Percentiles rank a stretch among this genome's conserved stretches.
Evolutionary conservation across 441 rosid species (phyloP).

Genomic region (Erodium chrysanthum): DNA sequence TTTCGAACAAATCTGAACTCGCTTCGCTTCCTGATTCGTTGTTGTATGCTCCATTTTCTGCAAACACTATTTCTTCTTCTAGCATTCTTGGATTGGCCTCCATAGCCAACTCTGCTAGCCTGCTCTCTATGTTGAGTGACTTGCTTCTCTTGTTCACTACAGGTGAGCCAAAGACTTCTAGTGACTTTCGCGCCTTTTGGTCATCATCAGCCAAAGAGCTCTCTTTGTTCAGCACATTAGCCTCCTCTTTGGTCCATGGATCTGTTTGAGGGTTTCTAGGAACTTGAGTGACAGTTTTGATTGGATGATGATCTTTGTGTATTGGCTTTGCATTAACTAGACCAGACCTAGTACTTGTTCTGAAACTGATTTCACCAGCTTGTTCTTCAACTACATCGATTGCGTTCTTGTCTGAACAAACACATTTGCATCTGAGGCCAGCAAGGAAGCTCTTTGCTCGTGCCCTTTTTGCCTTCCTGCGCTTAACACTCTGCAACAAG

Average conservation of each 20-base stretch:
- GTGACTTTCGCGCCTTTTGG: slow-evolving; percentile 32
- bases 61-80: slow-evolving; percentile 22
- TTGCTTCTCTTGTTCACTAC: slow-evolving; percentile 28
- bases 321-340: too few species aligned
- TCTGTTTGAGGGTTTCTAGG: too few species aligned
- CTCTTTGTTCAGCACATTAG: too few species aligned
- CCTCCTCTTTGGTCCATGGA: too few species aligned
- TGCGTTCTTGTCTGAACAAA: slow-evolving; percentile 48
- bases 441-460: slow-evolving; percentile 40
- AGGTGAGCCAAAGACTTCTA: slow-evolving; percentile 57
- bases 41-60: slow-evolving; percentile 11
- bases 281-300: slow-evolving; percentile 5
- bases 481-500: slow-evolving; percentile 31
- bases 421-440: slow-evolving; percentile 51
- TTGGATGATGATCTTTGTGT: slow-evolving; percentile 6
- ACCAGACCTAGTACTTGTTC: slow-evolving; percentile 19
- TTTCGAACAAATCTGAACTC: slow-evolving; percentile 84
- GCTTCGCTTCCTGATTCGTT: slow-evolving; percentile 50
- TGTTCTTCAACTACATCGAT: slow-evolving; percentile 34
- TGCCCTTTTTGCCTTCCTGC: slow-evolving; percentile 23
- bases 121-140: slow-evolving; percentile 27
- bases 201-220: slow-evolving; percentile 19
- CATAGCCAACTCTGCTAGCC: slow-evolving; percentile 34
- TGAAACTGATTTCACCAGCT: slow-evolving; percentile 37
- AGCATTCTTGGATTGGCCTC: slow-evolving; percentile 25